phyloP scores from a whole-genome alignment of 2,329 filamentous ascomycete genomes.

The Penicillium rolfsii region DNA sequence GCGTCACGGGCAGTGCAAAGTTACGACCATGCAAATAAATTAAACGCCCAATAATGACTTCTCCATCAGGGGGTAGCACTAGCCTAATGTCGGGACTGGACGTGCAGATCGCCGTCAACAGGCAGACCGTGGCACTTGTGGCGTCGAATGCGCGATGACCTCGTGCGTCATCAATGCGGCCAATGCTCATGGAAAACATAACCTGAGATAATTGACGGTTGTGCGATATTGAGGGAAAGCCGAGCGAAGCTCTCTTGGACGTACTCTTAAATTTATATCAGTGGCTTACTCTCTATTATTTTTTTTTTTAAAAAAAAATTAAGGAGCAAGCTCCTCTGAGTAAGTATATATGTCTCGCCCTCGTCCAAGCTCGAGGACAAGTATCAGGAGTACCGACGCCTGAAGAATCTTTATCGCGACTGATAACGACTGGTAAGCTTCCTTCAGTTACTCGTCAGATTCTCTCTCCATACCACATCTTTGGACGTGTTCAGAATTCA shows the following conservation, averaged over 20 bases:
- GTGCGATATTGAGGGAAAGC: not conserved
- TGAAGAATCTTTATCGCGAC: too few species aligned
- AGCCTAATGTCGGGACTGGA: not conserved
- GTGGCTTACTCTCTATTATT: not conserved
- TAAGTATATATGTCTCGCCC: too few species aligned
- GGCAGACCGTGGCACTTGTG: not conserved
- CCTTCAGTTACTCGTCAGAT: too few species aligned
- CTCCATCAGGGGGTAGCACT: not conserved
- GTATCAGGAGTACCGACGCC: too few species aligned
- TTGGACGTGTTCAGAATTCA: too few species aligned
- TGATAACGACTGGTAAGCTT: too few species aligned
- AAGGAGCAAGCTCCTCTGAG: too few species aligned
- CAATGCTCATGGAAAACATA: not conserved
- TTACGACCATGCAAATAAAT: not conserved
- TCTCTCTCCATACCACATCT: too few species aligned
- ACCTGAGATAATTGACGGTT: too few species aligned
- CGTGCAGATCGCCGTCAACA: not conserved
- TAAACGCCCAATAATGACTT: constrained; percentile 3
- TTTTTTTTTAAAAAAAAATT: too few species aligned
- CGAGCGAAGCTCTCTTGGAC: too few species aligned
- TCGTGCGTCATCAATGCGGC: not conserved
- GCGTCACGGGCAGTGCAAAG: not conserved
- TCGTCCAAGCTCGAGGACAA: too few species aligned
- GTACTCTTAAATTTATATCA: not conserved
- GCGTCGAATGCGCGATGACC: not conserved